Conservation (phyloP, 73 alveolate genomes). For the Symbiodinium pilosum region DNA sequence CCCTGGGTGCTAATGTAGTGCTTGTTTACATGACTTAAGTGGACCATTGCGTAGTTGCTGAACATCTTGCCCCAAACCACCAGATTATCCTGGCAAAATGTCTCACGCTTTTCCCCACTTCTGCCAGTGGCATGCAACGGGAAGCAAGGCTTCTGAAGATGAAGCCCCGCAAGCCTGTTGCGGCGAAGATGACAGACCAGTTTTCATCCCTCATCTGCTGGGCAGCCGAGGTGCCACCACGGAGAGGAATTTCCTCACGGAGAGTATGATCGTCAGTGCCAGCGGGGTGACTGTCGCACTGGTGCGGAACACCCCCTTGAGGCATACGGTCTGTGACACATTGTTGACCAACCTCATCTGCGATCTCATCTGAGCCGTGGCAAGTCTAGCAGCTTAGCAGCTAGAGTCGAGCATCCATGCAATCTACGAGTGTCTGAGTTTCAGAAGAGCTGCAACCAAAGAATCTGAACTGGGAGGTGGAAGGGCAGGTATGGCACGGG, state of each 20-base stretch:
- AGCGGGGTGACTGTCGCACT: conserved; percentile 56
- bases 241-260: conserved; percentile 78
- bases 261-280: conserved; percentile 71
- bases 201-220: neutral
- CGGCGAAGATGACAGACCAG: neutral
- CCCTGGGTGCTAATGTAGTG: no score
- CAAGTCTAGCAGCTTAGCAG: no score
- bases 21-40: no score
- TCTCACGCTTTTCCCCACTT: no score
- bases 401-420: no score
- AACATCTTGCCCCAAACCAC: no score
- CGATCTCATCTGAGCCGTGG: no score
- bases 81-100: no score
- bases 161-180: neutral
- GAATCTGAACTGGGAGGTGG: conserved; percentile 8
- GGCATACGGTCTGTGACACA: conserved; percentile 86
- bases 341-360: conserved; percentile 75
- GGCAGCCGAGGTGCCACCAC: conserved; percentile 68
- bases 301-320: conserved; percentile 84
- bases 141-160: neutral
- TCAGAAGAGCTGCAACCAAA: conserved; percentile 13
- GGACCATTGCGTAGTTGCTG: no score
- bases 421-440: no score
- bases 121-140: neutral
- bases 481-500: conserved; percentile 12